Percentiles rank a stretch among this genome's conserved stretches.
These are phyloP conservation scores for Cladorrhinum sp. DNA, from an alignment of 2,329 filamentous ascomycete species.

Conservation along the genomic window DNA sequence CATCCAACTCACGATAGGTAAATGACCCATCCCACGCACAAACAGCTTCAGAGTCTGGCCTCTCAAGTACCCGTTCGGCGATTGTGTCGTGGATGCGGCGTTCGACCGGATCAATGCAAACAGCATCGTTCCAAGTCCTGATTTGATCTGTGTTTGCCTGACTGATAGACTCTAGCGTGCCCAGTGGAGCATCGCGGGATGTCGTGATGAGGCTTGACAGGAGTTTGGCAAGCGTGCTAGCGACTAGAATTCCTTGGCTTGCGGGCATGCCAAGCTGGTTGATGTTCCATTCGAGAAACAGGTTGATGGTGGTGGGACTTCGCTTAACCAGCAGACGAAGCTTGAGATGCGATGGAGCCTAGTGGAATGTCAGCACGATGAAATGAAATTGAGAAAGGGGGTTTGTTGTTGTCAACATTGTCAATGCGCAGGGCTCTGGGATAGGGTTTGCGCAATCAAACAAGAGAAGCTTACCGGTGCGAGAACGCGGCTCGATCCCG, in stretches of 20 bases:
- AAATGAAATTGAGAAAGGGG: too few relatives aligned
- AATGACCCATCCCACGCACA: conserved; percentile 50
- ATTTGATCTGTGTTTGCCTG: conserved; percentile 40
- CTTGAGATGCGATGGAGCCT: conserved; percentile 13
- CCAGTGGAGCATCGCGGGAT: conserved; percentile 9
- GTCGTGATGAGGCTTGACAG: conserved; percentile 16
- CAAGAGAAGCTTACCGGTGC: conserved; percentile 9
- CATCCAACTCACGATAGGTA: conserved; percentile 46
- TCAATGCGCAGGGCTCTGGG: not conserved
- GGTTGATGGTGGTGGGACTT: conserved; percentile 2
- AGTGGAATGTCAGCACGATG: not conserved
- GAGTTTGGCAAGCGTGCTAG: conserved; percentile 22
- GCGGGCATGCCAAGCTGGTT: conserved; percentile 15
- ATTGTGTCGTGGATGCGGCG: conserved; percentile 48
- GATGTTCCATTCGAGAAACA: conserved; percentile 25
- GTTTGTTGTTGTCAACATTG: not conserved
- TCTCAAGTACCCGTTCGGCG: conserved; percentile 34
- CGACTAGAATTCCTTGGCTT: conserved; percentile 19
- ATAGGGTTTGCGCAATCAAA: too few relatives aligned
- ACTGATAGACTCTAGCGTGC: conserved; percentile 18
- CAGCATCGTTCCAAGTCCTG: conserved; percentile 37
- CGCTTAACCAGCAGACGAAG: conserved; percentile 21
- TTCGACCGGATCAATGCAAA: conserved; percentile 39
- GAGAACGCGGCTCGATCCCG: conserved; percentile 9
- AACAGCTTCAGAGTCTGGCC: conserved; percentile 42